Base-by-base conservation (phyloP, 148 eudicot species). In the Silene latifolia region DNA sequence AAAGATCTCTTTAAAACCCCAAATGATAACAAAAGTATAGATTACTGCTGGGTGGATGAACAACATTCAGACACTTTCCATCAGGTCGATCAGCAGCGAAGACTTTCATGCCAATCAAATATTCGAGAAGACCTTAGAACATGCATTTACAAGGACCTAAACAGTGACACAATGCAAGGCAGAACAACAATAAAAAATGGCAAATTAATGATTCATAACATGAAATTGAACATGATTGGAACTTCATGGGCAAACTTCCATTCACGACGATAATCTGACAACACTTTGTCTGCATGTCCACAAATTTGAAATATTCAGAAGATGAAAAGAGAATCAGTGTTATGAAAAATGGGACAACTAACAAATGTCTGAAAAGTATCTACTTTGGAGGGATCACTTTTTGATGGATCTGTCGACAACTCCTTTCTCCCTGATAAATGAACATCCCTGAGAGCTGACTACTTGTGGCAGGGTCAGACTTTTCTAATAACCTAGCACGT, bases 31-130 rank as follows among this genome's bases (percentile, higher is more conserved):
- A 19, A 3, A 39, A 72, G 32, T 59, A 42, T 53, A 70, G 60
- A 73, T 88, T 91, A 93, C 98, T 97, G 71, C 92, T 91, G 65
- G 91, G 87, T 73, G 81, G 89, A 83, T 93, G 98, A 78, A 80
- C 72, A 58, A 82, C 92, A 58, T 83, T 79, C 61, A 93, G 76
- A 51, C 86, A 79, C 71, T 57, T 80, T 59, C 86, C 85, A 46
- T 87, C 88, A 14, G 82, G 80, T 65, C 85, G 88, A 73, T 77
- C 78, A 17, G 61, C 69, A 63, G 85, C 23, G 3, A 87, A 86
- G 54, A 89, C 73, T 72, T 86, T 85, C 92, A 93, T 83, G 80
- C 89, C 90, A 73, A 82, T 76, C 42, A 87, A 77, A 76, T 76
- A 79, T 82, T 91, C 97, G 51, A 87, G 75, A 51, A 91, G 85